Base-by-base conservation (phyloP, 202 grass and related monocot genomes). In the Musa balbisiana region DNA sequence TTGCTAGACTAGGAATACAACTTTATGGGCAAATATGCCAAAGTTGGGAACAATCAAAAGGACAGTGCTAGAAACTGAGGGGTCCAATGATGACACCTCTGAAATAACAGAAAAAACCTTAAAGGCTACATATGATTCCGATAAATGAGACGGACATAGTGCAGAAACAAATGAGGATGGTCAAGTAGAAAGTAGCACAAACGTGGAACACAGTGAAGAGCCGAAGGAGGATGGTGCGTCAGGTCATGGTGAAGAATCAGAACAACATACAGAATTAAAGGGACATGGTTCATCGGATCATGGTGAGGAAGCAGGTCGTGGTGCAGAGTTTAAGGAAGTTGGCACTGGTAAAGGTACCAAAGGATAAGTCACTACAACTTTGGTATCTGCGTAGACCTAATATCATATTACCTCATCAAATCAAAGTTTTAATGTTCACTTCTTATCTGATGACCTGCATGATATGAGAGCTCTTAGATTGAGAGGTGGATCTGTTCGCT, bases 21-120 rank as follows among this genome's bases (percentile, higher is more conserved):
- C n/a, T 76, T 76, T 21, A 76, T 53, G 74, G 65, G 60, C 49
- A 76, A 76, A 64, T 76, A 76, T 76, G 59, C 50, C 8, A 76
- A 76, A 49, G 74, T 76, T 2, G n/a, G 74, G 74, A 22, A 53
- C 74, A 53, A 10, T 76, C 21, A 65, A 65, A 60, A 65, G 65
- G 21, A 51, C 33, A 9, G 74, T 53, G 11, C 11, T n/a, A 21
- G 74, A 21, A 9, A 52, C 11, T 10, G 74, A 76, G 3, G 55
- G 16, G 0, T 64, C 74, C 1, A 49, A 15, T 24, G 50, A 9
- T 6, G 29, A 6, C 21, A 23, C 51, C 10, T 70, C 67, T 21
- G 43, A 12, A 20, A 26, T 25, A 73, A 55, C 71, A 14, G 51
- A 24, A 53, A 26, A 27, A 26, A 73, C 9, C 27, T 5, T 20